Conservation (phyloP, 2,329 filamentous ascomycete genomes). For the Mollisiaceae sp. region DNA sequence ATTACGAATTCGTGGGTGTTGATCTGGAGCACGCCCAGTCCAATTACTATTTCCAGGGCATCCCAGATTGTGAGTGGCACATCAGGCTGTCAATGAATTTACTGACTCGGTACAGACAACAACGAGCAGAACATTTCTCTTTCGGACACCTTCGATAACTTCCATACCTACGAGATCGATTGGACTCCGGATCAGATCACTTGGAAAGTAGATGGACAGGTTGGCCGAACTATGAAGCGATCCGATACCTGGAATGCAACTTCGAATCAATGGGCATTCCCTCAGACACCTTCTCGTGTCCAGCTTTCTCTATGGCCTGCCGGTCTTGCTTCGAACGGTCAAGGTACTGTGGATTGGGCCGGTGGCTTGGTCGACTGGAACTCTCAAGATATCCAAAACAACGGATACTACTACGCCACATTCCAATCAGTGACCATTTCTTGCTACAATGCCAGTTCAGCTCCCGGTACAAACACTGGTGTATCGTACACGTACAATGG, state of each 20-base stretch:
- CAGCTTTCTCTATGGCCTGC: slow-evolving; percentile 97
- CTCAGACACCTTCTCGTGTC: slow-evolving; percentile 88
- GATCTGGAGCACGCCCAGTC: slow-evolving; percentile 82
- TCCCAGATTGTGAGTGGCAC: slow-evolving; percentile 78
- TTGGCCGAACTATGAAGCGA: slow-evolving; percentile 75
- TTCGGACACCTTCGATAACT: slow-evolving; percentile 75
- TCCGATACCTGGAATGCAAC: slow-evolving; percentile 86
- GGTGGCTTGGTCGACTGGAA: slow-evolving; percentile 91
- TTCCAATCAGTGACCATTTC: slow-evolving; percentile 79
- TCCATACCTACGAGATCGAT: slow-evolving; percentile 89
- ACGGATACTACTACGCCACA: slow-evolving; percentile 88
- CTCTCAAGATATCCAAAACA: slow-evolving; percentile 75
- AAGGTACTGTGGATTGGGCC: slow-evolving; percentile 90
- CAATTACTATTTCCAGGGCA: slow-evolving; percentile 97
- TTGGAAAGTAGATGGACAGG: slow-evolving; percentile 85
- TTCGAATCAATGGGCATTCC: slow-evolving; percentile 80
- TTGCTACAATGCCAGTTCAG: slow-evolving; percentile 73
- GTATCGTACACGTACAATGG: slow-evolving; percentile 79
- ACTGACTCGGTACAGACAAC: slow-evolving; percentile 59
- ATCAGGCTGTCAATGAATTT: slow-evolving; percentile 32
- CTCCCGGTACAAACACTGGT: slow-evolving; percentile 71
- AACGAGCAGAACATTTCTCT: slow-evolving; percentile 75
- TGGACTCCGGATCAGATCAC: slow-evolving; percentile 88
- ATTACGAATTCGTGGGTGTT: slow-evolving; percentile 90
- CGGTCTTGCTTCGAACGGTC: slow-evolving; percentile 75